These are phyloP conservation scores for Nemania serpens DNA, from an alignment of 2,329 filamentous ascomycete genomes.

Conservation along the genomic window DNA sequence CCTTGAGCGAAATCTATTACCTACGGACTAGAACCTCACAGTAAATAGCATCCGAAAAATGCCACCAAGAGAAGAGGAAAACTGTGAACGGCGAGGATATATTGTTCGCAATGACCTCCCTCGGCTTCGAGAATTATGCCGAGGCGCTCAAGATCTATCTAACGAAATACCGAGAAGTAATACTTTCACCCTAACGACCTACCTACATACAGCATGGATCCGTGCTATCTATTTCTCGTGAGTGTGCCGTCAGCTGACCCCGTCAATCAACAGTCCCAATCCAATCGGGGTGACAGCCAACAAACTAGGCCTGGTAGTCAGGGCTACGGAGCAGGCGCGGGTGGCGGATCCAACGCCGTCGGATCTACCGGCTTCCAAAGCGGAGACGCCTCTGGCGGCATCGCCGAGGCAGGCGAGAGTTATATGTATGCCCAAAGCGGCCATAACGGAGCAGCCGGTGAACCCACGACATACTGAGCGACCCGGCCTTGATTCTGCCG, in stretches of 20 bases:
- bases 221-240: background rate
- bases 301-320: constrained; percentile 57
- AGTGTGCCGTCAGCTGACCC: constrained; percentile 18
- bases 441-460: constrained; percentile 63
- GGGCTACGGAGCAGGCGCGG: constrained; percentile 52
- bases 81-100: constrained; percentile 99
- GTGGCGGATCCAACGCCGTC: constrained; percentile 47
- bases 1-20: background rate
- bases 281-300: constrained; percentile 67
- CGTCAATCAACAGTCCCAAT: constrained; percentile 71
- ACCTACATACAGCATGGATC: constrained; percentile 8
- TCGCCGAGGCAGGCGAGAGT: constrained; percentile 49
- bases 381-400: constrained; percentile 50
- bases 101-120: constrained; percentile 96
- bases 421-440: constrained; percentile 61
- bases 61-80: constrained; percentile 98
- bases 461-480: constrained; percentile 52
- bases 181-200: constrained; percentile 40
- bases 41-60: constrained; percentile 89
- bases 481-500: constrained; percentile 1
- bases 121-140: constrained; percentile 98
- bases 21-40: constrained; percentile 28
- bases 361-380: constrained; percentile 50
- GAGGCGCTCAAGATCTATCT: constrained; percentile 98
- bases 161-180: constrained; percentile 95